Evolutionary conservation across 2,329 filamentous ascomycete species (phyloP).

Genomic region (Calycina marina): DNA sequence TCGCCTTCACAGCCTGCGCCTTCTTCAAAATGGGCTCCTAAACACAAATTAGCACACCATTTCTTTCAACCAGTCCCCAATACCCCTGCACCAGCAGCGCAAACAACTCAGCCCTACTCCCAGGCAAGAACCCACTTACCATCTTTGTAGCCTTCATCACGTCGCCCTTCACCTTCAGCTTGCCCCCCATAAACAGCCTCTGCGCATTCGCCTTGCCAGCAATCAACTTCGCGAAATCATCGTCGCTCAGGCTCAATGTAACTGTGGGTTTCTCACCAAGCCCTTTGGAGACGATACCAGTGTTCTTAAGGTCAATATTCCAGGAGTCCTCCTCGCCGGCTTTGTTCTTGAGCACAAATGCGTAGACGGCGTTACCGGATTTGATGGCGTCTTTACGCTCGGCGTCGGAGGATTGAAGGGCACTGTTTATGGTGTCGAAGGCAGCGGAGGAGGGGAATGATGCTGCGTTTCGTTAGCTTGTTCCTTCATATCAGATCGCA

Average conservation of each 20-base stretch:
- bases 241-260: conserved; percentile 70
- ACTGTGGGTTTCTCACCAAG: conserved; percentile 69
- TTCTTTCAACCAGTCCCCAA: too few species aligned
- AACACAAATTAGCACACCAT: too few species aligned
- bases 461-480: conserved; percentile 30
- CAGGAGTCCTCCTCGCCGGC: conserved; percentile 69
- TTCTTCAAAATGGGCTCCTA: conserved; percentile 77
- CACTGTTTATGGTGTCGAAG: conserved; percentile 74
- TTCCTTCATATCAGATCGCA: background rate
- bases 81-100: too few species aligned
- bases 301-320: conserved; percentile 92
- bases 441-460: conserved; percentile 81
- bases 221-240: conserved; percentile 74
- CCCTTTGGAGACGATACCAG: conserved; percentile 68
- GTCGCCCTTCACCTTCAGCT: conserved; percentile 95
- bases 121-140: too few species aligned
- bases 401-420: conserved; percentile 51
- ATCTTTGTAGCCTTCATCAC: conserved; percentile 98
- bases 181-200: conserved; percentile 86
- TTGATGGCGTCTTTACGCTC: conserved; percentile 82
- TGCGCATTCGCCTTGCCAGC: conserved; percentile 86
- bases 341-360: conserved; percentile 83
- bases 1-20: conserved; percentile 61
- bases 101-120: conserved; percentile 31
- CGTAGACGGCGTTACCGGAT: conserved; percentile 74